These are phyloP conservation scores for Pseudozyma tsukubaensis DNA, from an alignment of 1,284 basidiomycete genomes.

Conservation along the genomic window DNA sequence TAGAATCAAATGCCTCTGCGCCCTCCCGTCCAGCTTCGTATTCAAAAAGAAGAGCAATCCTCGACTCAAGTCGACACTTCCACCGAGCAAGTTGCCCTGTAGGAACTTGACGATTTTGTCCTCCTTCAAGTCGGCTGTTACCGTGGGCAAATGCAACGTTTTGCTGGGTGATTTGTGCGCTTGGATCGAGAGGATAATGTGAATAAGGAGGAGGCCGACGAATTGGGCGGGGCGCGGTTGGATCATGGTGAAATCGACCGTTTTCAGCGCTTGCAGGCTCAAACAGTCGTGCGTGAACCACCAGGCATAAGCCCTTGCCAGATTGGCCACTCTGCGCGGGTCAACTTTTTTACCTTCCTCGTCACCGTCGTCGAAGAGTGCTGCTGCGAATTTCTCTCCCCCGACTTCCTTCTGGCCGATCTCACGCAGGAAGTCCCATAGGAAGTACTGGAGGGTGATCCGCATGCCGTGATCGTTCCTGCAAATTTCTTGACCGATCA, in stretches of 20 bases:
- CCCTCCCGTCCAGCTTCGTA: conserved; percentile 20
- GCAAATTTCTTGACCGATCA: conserved; percentile 74
- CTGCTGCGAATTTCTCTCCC: conserved; percentile 78
- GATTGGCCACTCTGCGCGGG: conserved; percentile 74
- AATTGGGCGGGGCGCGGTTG: conserved; percentile 40
- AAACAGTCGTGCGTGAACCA: conserved; percentile 81
- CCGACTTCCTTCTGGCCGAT: conserved; percentile 86
- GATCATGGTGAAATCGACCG: conserved; percentile 59
- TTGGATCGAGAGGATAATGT: conserved; percentile 55
- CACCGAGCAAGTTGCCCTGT: conserved; percentile 38
- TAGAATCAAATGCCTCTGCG: conserved; percentile 30
- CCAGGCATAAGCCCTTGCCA: conserved; percentile 84
- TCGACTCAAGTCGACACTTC: conserved; percentile 47
- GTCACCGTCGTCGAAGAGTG: conserved; percentile 68
- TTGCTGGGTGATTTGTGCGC: conserved; percentile 30
- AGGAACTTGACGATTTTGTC: conserved; percentile 25
- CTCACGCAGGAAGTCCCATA: conserved; percentile 97
- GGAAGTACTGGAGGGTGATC: conserved; percentile 92
- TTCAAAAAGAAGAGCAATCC: conserved; percentile 61
- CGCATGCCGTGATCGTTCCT: conserved; percentile 75
- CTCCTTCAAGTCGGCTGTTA: conserved; percentile 9
- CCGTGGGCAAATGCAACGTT: conserved; percentile 34
- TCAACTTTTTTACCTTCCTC: conserved; percentile 8
- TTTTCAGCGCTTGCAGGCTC: conserved; percentile 76
- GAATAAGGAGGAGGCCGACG: conserved; percentile 54